These are phyloP conservation scores for Globisporangium spiculum DNA, from an alignment of 352 stramenopile genomes.

Conservation along the genomic window DNA sequence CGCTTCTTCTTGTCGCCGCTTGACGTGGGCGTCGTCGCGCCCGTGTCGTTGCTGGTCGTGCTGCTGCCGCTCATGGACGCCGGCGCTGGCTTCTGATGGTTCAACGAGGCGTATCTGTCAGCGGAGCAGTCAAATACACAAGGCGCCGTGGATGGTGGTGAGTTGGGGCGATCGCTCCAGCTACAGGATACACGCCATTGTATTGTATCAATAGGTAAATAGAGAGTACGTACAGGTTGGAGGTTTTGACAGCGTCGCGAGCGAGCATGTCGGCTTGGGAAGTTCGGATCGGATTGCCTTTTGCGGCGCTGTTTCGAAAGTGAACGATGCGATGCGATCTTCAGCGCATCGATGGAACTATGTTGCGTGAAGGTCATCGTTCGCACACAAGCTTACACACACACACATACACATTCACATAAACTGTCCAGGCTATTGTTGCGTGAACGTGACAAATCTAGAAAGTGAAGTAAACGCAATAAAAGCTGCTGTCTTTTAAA, in stretches of 20 bases:
- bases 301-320: neutral
- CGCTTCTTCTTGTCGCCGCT: slow-evolving; percentile 31
- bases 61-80: slow-evolving; percentile 21
- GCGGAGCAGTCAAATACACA: neutral
- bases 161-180: neutral
- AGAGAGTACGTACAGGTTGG: slow-evolving; percentile 28
- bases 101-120: slow-evolving; percentile 15
- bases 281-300: neutral
- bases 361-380: neutral
- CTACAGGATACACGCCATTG: neutral
- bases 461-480: neutral
- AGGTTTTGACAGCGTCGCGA: slow-evolving; percentile 35
- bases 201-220: neutral
- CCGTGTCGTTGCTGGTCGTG: slow-evolving; percentile 21
- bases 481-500: neutral
- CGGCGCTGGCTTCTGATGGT: slow-evolving; percentile 4
- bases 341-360: slow-evolving; percentile 2
- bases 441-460: too few species aligned
- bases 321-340: neutral
- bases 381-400: too few species aligned
- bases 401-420: too few species aligned
- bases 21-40: slow-evolving; percentile 19
- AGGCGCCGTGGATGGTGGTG: neutral
- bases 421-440: too few species aligned
- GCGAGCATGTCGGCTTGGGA: slow-evolving; percentile 21